These are phyloP conservation scores for Pisolithus sp. DNA, from an alignment of 768 basidiomycete genomes.

Conservation along the genomic window DNA sequence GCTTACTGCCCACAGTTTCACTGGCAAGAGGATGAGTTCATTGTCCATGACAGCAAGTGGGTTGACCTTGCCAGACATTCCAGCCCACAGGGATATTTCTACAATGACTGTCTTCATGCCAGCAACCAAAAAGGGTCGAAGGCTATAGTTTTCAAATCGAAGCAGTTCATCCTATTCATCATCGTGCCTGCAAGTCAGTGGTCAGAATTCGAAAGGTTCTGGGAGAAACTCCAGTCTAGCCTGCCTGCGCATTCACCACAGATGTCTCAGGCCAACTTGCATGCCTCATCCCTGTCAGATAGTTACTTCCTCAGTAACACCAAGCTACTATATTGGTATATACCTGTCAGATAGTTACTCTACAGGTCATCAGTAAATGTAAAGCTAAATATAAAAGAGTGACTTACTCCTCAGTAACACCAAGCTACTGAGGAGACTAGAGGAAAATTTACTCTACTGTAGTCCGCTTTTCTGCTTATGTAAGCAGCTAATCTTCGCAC, in stretches of 20 bases:
- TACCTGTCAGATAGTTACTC: too few species aligned
- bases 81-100: conserved; percentile 1
- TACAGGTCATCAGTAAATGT: too few species aligned
- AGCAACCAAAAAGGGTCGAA: neutral
- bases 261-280: too few species aligned
- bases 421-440: too few species aligned
- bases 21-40: conserved; percentile 3
- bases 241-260: neutral
- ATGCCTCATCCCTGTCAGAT: too few species aligned
- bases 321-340: too few species aligned
- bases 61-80: conserved; percentile 1
- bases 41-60: conserved; percentile 5
- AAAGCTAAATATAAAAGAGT: too few species aligned
- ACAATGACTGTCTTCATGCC: neutral
- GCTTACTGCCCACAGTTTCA: neutral
- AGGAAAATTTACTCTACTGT: too few species aligned
- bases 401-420: too few species aligned
- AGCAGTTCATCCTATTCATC: conserved; percentile 1
- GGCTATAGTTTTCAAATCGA: neutral
- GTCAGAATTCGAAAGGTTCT: conserved; percentile 1
- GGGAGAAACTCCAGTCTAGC: neutral
- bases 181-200: conserved; percentile 5
- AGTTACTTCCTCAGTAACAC: too few species aligned
- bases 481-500: too few species aligned
- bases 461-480: too few species aligned